Base-by-base conservation (phyloP, 768 basidiomycete genomes). In the Krasilnikovozyma curviuscula region DNA sequence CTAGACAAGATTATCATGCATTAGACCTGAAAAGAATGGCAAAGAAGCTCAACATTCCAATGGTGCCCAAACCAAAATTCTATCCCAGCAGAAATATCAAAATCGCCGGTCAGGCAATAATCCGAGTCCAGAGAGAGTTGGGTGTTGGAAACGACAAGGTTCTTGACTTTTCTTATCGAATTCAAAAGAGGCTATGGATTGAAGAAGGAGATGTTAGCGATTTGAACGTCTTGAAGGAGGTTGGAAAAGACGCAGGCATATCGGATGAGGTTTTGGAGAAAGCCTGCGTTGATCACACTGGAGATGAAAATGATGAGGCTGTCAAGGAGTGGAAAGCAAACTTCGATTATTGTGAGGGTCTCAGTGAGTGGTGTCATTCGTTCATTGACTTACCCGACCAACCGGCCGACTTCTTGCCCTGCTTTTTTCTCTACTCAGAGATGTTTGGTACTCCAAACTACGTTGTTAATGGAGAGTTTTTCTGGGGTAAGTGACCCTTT, bases 391-490 rank as follows among this genome's bases (percentile, higher is more conserved):
- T 7, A 16, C 18, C 37, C 37, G 9, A 18, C 28, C 6, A 27
- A 19, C n/a, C n/a, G 27, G n/a, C 28, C 18, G n/a, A 27, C 38
- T 40, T 13, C 31, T 34, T 42, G 25, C 27, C 27, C 21, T 1
- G 19, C 14, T 12, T 33, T 32, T 35, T 19, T 8, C 19, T 21
- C 32, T 40, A 33, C 0, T 24, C 21, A 57, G 58, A 54, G 21
- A 57, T 59, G 28, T 59, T 59, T 38, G 58, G 58, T 5, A 59
- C 58, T 23, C 58, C 58, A 9, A 59, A 55, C 29, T 59, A 59
- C 24, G 53, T 57, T 12, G 44, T 59, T 33, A 57, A 59, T 32
- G 58, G 56, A 12, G 56, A 57, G 55, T 56, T 59, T 33, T 59
- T 56, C 49, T 59, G 58, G 58, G n/a, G n/a, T n/a, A n/a, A n/a